Conservation (phyloP, 2,329 filamentous ascomycete genomes). For the Stylonectria norvegica region DNA sequence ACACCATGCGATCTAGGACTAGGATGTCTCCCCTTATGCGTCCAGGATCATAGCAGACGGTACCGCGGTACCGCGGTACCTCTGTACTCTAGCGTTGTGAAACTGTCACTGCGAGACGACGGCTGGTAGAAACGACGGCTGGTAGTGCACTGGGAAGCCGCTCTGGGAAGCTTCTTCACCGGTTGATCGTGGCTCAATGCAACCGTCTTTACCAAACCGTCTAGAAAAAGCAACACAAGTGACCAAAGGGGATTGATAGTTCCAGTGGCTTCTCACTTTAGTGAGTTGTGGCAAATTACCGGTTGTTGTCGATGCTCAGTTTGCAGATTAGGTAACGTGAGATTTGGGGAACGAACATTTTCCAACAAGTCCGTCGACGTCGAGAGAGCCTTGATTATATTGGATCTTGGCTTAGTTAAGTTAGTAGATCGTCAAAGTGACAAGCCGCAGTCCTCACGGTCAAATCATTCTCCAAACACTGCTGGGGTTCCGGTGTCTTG, state of each 20-base stretch:
- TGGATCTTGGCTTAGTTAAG: not conserved
- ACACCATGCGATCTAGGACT: slow-evolving; percentile 15
- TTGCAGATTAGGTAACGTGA: not conserved
- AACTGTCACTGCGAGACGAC: not conserved
- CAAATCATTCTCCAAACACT: not conserved
- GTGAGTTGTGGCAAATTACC: not conserved
- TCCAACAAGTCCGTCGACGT: too few species aligned
- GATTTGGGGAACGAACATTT: too few species aligned
- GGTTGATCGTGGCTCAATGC: slow-evolving; percentile 12
- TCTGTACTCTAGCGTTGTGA: not conserved
- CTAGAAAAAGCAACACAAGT: slow-evolving; percentile 11
- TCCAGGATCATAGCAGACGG: slow-evolving; percentile 4
- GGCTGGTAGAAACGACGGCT: not conserved
- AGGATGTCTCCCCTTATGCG: slow-evolving; percentile 8
- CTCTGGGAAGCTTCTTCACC: slow-evolving; percentile 11
- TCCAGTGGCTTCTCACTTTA: slow-evolving; percentile 2
- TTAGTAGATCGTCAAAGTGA: not conserved
- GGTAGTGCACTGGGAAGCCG: slow-evolving; percentile 3
- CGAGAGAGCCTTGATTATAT: not conserved
- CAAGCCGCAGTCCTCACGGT: not conserved
- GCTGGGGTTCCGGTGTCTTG: not conserved
- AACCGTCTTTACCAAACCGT: slow-evolving; percentile 10
- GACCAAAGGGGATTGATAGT: slow-evolving; percentile 7
- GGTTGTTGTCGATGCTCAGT: not conserved
- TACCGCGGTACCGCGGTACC: not conserved